Evolutionary conservation across 179 eudicot genomes (phyloP), one percentile per base, ranked within the genome.

Genomic region (Vitellaria paradoxa): DNA sequence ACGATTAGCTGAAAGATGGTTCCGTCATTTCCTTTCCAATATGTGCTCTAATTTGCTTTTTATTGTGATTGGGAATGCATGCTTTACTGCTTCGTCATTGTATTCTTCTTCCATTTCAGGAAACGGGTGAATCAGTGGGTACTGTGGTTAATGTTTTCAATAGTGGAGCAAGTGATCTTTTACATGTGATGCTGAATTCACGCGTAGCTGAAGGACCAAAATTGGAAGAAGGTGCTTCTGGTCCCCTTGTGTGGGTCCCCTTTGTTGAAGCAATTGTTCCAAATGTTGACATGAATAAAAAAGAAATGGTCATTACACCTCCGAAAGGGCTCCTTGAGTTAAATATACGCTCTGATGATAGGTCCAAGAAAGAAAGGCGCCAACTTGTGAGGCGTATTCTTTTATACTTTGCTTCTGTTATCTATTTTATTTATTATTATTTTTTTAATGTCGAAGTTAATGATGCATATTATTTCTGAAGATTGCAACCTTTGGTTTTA

Each of bases 251-350:
- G 79, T 95, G 93, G 95, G 85, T 95, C 70, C 99, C 99, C 47
- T 95, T 95, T 88, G 99, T 89, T 74, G 93, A 91, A 90, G 95
- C 97, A 76, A 93, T 95, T 84, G 97, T 95, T 77, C 97, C 99
- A 26, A 81, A 83, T 79, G 91, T 95, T 77, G 97, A 95, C 79
- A 52, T 90, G 83, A 84, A 70, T 40, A 90, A 84, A 70, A 82
- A 90, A 84, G 98, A 93, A 86, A 90, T 95, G 97, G 82, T 84
- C 62, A 95, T 95, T 80, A 91, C 95, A 62, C 99, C 99, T 74
- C 99, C 99, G 42, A 93, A 89, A 86, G 99, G 99, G 70, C 98
- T 95, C 73, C 87, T 95, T 12, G 88, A 95, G 79, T 83, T 95
- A 73, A 93, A 95, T 78, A 64, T 93, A 81, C 92, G 92, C 70